Base-by-base conservation (phyloP, 1,284 basidiomycete genomes). In the Cutaneotrichosporon dermatis region DNA sequence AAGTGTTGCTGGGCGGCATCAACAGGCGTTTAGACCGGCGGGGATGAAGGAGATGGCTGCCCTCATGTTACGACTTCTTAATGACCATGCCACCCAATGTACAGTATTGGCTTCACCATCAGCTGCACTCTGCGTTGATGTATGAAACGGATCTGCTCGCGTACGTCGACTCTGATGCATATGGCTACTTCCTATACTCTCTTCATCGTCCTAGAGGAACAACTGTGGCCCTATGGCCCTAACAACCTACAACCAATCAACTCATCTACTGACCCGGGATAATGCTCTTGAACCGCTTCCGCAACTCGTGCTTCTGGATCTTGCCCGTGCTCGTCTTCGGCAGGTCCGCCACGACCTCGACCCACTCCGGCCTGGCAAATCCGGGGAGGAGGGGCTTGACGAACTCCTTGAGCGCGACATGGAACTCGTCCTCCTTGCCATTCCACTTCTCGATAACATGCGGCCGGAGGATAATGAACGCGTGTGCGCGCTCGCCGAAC, bases 251-350 rank as follows among this genome's bases (percentile, higher is more conserved):
- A 25, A 25, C 25, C 25, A 25, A 25, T 25, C 25, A 25, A 25
- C 25, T 25, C 25, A 25, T 25, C 25, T 49, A 49, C 46, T 49
- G 46, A 33, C 46, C 34, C 11, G 55, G 55, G 40, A 56, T 56
- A 33, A 56, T 56, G 45, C 35, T 46, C 48, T 42, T 51, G 58
- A 59, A 63, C 13, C 55, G 51, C 42, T 75, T 69, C 11, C 83
- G 73, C 4, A 83, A 66, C 34, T 90, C 73, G 75, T 90, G 88
- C 78, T 92, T 92, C 85, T 86, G 84, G 42, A 93, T 85, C 76
- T 93, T 93, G 48, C 90, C 90, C 66, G 89, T 92, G 15, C 87
- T 88, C 6, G 90, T 93, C 80, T 89, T 91, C 0, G 90, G 90
- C 10, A 92, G 74, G 64, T 89, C 86, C 2, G 48, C 40, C 9